Evolutionary conservation across 208 protist genomes (phyloP).

Genomic region (Blastocrithidia nonstop): DNA sequence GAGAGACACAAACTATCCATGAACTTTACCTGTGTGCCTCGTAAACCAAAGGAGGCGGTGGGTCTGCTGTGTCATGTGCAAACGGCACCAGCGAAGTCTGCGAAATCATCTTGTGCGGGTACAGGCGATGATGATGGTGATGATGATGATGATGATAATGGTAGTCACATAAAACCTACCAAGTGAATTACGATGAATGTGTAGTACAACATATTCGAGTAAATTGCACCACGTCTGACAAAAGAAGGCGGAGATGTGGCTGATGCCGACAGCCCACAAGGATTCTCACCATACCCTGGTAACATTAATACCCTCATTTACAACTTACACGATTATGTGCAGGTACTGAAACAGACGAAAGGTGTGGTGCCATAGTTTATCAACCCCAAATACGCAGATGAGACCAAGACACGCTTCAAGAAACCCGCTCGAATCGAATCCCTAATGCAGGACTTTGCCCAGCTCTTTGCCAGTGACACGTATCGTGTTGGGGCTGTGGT

Average conservation of each 20-base stretch:
- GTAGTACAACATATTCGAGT: conserved; percentile 77
- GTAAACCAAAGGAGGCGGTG: conserved; percentile 66
- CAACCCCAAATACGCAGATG: conserved; percentile 86
- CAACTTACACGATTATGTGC: conserved; percentile 39
- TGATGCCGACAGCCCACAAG: conserved; percentile 4
- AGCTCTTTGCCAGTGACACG: conserved; percentile 29
- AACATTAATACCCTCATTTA: conserved; percentile 87
- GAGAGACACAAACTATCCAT: conserved; percentile 35
- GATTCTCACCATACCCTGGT: conserved; percentile 79
- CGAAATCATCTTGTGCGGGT: no score
- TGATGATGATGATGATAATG: not conserved
- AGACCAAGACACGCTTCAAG: conserved; percentile 30
- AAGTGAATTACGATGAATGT: conserved; percentile 37
- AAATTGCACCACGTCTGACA: conserved; percentile 23
- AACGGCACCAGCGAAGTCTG: no score
- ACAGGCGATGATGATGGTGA: conserved; percentile 2
- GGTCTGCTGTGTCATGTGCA: conserved; percentile 31
- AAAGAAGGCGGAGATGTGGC: conserved; percentile 28
- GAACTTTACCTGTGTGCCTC: conserved; percentile 86
- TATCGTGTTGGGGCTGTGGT: conserved; percentile 49
- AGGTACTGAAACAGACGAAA: conserved; percentile 26
- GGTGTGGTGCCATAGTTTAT: conserved; percentile 88
- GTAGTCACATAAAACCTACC: conserved; percentile 2
- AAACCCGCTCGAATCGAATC: conserved; percentile 78
- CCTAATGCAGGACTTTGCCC: conserved; percentile 81